Base-by-base conservation (phyloP, 768 basidiomycete genomes). In the Russula abietina region DNA sequence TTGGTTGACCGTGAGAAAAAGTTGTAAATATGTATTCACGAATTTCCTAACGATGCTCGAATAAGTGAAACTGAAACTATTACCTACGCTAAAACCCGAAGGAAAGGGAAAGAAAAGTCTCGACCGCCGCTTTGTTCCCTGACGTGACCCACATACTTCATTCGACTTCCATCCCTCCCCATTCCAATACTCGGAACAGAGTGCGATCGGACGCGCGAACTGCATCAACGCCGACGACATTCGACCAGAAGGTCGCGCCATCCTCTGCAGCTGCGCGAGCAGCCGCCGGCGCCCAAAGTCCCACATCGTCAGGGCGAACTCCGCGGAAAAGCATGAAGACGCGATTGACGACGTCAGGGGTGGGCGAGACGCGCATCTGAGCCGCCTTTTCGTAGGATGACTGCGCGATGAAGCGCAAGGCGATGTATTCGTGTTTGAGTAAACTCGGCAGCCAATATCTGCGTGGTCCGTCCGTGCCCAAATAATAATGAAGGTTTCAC, bases 251-350 rank as follows among this genome's bases (percentile, higher is more conserved):
- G 1, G 55, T 61, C 11, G 63, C 59, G 3, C 70, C 72, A 28
- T 72, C 69, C 14, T 33, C 48, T 7, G 68, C 68, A 9, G 58
- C 54, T 1, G 67, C 70, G 3, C 68, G 58, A 1, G 75, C 73
- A 5, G 52, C 46, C n/a, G 57, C 45, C 4, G 50, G 60, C 0
- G 57, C 45, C 79, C 78, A 79, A 2, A 43, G 46, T 1, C 32
- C 54, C 3, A 69, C 22, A 0, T 73, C 69, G 0, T 62, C 68
- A 3, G 66, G 67, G 9, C 49, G 28, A 1, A 81, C 66, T 1
- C 78, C 77, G 26, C 72, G 69, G 68, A 80, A 82, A 2, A 81
- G 66, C 79, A 81, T 80, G 66, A 81, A 81, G 14, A 81, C 70
- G 7, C 78, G 76, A 0, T 73, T 76, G 10, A 80, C 71, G 51